A percentile compares a stretch with the other conserved stretches of the same genome.
Evolutionary conservation across 768 basidiomycete genomes (phyloP).

Genomic region (Mycena pura): DNA sequence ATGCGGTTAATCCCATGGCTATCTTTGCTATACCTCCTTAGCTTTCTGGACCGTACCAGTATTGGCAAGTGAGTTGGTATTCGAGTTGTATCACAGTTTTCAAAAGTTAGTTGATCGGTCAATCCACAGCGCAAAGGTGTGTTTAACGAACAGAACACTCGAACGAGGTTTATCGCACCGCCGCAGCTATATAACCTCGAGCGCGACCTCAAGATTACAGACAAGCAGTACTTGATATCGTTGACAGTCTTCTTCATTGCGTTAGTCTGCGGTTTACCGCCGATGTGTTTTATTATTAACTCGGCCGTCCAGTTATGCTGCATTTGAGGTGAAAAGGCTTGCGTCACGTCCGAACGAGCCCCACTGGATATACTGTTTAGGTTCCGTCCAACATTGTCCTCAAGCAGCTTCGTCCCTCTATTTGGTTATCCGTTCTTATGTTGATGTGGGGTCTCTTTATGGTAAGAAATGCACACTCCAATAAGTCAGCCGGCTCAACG

Average conservation of each 20-base stretch:
- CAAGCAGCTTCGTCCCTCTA: slow-evolving; percentile 64
- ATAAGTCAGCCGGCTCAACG: not conserved
- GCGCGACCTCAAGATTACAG: slow-evolving; percentile 60
- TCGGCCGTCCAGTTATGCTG: slow-evolving; percentile 48
- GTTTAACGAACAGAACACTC: slow-evolving; percentile 11
- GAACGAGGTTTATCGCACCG: not conserved
- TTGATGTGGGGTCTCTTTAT: slow-evolving; percentile 56
- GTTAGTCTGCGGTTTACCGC: slow-evolving; percentile 5
- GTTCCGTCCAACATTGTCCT: slow-evolving; percentile 56
- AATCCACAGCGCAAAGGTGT: slow-evolving; percentile 56
- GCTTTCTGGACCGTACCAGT: slow-evolving; percentile 69
- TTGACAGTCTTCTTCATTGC: slow-evolving; percentile 73
- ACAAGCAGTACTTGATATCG: slow-evolving; percentile 71
- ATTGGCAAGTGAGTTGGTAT: slow-evolving; percentile 59
- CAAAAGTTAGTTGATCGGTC: not conserved
- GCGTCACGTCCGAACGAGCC: not conserved
- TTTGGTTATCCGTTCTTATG: slow-evolving; percentile 66
- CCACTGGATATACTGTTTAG: not conserved
- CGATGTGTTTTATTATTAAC: not conserved
- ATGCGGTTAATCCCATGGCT: slow-evolving; percentile 78
- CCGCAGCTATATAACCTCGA: slow-evolving; percentile 65
- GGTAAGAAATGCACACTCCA: slow-evolving; percentile 36
- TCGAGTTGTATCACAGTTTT: not conserved
- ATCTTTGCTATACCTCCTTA: slow-evolving; percentile 74
- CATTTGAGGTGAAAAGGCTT: slow-evolving; percentile 60